Percentiles rank a stretch among this genome's conserved stretches.
Conservation (phyloP, 495 filamentous ascomycete genomes). For the Xylaria castorea region DNA sequence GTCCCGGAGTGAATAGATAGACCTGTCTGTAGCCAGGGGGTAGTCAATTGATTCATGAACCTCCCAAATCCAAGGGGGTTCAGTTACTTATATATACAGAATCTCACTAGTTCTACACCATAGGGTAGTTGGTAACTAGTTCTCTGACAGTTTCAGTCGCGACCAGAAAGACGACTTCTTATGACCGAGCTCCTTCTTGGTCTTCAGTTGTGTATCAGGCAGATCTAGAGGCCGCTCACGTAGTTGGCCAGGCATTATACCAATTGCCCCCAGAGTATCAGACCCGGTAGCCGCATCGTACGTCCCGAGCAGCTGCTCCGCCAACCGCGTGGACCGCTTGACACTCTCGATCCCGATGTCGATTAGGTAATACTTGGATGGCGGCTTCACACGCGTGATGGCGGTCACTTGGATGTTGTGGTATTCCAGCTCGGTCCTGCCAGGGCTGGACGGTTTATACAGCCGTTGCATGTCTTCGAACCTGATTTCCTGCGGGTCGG, state of each 20-base stretch:
- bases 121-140: too few species aligned
- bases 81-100: too few species aligned
- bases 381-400: neutral
- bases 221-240: neutral
- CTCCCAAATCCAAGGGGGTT: too few species aligned
- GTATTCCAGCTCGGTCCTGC: neutral
- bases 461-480: neutral
- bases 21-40: too few species aligned
- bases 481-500: neutral
- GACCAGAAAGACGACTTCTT: slow-evolving; percentile 10
- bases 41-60: too few species aligned
- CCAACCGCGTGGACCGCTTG: neutral
- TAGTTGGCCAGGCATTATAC: neutral
- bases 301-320: neutral
- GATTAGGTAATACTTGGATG: slow-evolving; percentile 5
- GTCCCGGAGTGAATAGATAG: too few species aligned
- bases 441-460: neutral
- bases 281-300: slow-evolving; percentile 6
- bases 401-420: neutral
- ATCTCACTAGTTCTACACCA: too few species aligned
- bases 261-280: neutral
- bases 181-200: neutral
- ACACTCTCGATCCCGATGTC: neutral
- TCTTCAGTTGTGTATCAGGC: neutral
- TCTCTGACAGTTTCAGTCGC: neutral